Evolutionary conservation across 257 asterid genomes (phyloP), one percentile per base, ranked within the genome.

Genomic region (Solanum commersonii): DNA sequence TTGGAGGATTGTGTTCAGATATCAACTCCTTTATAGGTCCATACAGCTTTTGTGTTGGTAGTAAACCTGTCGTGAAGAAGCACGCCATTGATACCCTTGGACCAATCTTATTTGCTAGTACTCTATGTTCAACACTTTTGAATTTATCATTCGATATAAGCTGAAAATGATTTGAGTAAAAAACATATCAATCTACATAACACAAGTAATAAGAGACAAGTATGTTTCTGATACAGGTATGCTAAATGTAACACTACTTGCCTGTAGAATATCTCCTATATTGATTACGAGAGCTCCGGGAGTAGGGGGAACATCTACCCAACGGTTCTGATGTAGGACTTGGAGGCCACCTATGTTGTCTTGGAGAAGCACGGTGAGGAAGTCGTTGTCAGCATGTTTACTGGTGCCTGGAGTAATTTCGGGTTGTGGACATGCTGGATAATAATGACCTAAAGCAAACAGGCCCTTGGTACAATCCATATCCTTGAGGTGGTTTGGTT

Each of bases 341-440:
- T 83, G 92, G 6, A 90, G 92, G 9, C 90, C 87, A 1, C 92
- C 89, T 2, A 86, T 59, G 25, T 83, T 56, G 40, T 90, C 92
- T 83, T 90, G 90, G 83, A 90, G 88, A 31, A 88, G 92, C 40
- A 90, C 83, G 14, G 90, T 88, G 74, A 90, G 86, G 87, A 90
- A 88, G 59, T 63, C 88, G 6, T 49, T 44, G 77, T 90, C 90
- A 16, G 92, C 33, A 22, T 90, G 89, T 20, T 86, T 88, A 67
- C 72, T 83, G 4, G 88, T 70, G 35, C 92, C 92, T 35, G 83
- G 18, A 23, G 92, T 88, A n/a, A 78, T 38, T 63, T 86, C 87
- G 6, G 92, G 92, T 74, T 88, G 88, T 5, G 92, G 92, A 63
- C 90, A 90, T 40, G 92, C 89, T 8, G 90, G 90, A 86, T 90